Conservation (phyloP, 805 yeast species). For the Wickerhamomyces sydowiorum region DNA sequence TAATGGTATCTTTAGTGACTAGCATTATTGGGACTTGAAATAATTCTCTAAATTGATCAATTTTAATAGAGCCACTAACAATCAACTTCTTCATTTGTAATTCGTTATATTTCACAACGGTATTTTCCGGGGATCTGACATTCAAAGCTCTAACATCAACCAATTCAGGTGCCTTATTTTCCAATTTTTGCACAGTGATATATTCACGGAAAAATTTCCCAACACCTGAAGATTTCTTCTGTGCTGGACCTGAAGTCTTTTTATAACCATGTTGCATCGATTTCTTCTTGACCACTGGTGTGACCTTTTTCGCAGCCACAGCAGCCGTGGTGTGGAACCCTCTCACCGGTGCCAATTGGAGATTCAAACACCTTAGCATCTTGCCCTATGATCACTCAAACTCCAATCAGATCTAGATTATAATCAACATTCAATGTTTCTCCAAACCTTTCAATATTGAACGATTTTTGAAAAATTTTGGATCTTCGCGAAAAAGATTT, state of each 20-base stretch:
- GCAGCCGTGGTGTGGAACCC: slow-evolving; percentile 5
- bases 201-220: slow-evolving; percentile 29
- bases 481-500: too few species aligned
- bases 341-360: neutral
- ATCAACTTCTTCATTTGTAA: slow-evolving; percentile 36
- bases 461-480: neutral
- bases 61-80: slow-evolving; percentile 58
- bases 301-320: slow-evolving; percentile 7
- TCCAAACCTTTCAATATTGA: neutral
- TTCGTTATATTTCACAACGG: slow-evolving; percentile 34
- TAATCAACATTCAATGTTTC: too few species aligned
- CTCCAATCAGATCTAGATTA: neutral
- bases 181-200: slow-evolving; percentile 23
- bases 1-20: slow-evolving; percentile 42
- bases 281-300: slow-evolving; percentile 2
- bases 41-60: slow-evolving; percentile 63
- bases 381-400: neutral
- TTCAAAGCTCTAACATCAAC: slow-evolving; percentile 16
- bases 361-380: slow-evolving; percentile 4
- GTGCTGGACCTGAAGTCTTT: slow-evolving; percentile 9
- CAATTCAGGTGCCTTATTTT: slow-evolving; percentile 19
- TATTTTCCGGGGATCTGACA: slow-evolving; percentile 13
- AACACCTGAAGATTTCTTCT: slow-evolving; percentile 20
- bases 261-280: slow-evolving; percentile 12
- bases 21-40: slow-evolving; percentile 56